A percentile compares a stretch with the other conserved stretches of the same genome.
These are phyloP conservation scores for Galerina sulciceps DNA, from an alignment of 768 basidiomycete species.

Conservation along the genomic window DNA sequence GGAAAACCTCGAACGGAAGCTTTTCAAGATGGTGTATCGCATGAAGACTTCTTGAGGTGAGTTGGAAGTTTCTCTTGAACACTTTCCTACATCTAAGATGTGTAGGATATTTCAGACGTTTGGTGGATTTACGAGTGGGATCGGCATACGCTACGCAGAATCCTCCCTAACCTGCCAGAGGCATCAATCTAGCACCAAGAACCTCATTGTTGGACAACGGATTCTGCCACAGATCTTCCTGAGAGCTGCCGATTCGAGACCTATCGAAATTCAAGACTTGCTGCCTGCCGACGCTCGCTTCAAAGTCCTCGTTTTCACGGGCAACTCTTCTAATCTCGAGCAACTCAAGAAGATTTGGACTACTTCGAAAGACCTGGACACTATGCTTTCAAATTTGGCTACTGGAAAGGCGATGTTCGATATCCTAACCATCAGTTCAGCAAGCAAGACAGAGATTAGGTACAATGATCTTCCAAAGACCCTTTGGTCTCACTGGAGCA, in stretches of 20 bases:
- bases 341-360: constrained; percentile 32
- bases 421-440: constrained; percentile 42
- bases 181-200: constrained; percentile 40
- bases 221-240: constrained; percentile 53
- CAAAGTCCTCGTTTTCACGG: constrained; percentile 59
- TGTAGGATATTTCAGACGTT: constrained; percentile 54
- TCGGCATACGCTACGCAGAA: constrained; percentile 54
- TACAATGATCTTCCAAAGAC: constrained; percentile 50
- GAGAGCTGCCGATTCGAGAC: constrained; percentile 53
- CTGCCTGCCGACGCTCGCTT: constrained; percentile 56
- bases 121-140: constrained; percentile 58
- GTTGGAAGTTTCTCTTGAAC: background rate
- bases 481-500: constrained; percentile 63
- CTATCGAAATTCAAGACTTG: constrained; percentile 57
- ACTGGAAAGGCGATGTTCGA: constrained; percentile 42
- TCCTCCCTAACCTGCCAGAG: constrained; percentile 46
- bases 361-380: constrained; percentile 37
- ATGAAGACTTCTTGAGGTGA: constrained; percentile 54
- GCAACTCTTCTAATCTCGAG: constrained; percentile 37
- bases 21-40: constrained; percentile 53
- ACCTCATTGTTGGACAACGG: constrained; percentile 55
- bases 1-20: constrained; percentile 60
- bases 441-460: constrained; percentile 40
- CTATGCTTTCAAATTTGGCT: constrained; percentile 34
- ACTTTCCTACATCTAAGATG: background rate